Evolutionary conservation across 2,329 filamentous ascomycete genomes (phyloP).

Genomic region (Pyricularia pennisetigena): DNA sequence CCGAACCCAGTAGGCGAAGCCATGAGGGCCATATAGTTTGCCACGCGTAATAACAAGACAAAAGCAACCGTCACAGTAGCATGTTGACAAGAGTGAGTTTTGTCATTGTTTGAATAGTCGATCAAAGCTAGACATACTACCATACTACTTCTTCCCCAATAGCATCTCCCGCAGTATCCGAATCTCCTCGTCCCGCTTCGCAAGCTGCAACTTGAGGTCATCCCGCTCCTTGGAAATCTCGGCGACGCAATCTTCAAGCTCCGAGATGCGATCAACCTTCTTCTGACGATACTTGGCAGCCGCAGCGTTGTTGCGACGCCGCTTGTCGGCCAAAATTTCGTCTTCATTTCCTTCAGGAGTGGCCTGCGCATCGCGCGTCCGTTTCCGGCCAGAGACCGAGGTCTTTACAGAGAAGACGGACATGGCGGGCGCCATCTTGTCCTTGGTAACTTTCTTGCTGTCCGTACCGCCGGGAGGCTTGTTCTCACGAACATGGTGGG

Average conservation of each 20-base stretch:
- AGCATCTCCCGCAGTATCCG: conserved; percentile 40
- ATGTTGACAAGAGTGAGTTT: background rate
- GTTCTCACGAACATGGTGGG: background rate
- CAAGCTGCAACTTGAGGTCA: conserved; percentile 43
- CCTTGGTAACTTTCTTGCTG: conserved; percentile 1
- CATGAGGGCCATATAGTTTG: no score
- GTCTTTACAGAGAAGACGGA: conserved; percentile 3
- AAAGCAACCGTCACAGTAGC: no score
- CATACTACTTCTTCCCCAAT: conserved; percentile 3
- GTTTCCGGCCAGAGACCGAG: background rate
- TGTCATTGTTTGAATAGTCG: background rate
- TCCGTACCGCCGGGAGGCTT: background rate
- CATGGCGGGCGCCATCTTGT: conserved; percentile 3
- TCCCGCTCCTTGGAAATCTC: conserved; percentile 45
- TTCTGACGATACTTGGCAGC: conserved; percentile 55
- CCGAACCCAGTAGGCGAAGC: no score
- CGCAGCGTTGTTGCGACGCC: conserved; percentile 52
- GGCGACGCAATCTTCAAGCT: conserved; percentile 43
- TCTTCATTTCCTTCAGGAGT: background rate
- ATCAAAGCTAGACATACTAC: background rate
- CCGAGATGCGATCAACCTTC: conserved; percentile 47
- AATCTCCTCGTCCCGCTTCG: conserved; percentile 48
- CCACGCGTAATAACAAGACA: no score
- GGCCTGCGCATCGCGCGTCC: conserved; percentile 1
- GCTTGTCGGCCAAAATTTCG: conserved; percentile 27